Base-by-base conservation (phyloP, 1,284 basidiomycete species). In the Boletellus deceptivus region DNA sequence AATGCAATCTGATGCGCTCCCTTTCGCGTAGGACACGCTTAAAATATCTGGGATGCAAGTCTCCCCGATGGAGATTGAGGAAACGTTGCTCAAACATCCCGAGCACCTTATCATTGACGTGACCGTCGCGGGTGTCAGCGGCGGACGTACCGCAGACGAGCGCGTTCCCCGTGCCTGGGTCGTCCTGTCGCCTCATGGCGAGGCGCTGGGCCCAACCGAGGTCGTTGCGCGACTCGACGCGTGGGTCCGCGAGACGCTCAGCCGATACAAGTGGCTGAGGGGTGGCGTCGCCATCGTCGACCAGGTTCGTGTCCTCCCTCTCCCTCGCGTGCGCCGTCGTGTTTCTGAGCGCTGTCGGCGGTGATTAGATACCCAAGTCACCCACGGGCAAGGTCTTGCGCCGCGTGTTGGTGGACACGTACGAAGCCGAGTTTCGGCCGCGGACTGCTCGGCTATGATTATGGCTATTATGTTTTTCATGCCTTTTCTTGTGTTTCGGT, bases 41-140 rank as follows among this genome's bases (percentile, higher is more conserved):
- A 89, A 89, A 60, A 75, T 89, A 6, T 87, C 85, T 0, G 86
- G 88, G 8, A 72, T 73, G 38, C 88, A 90, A 65, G 87, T 89
- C 0, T 86, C 87, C 0, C 87, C 88, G 0, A 75, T 78, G 10
- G 86, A 90, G 61, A 84, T 90, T 40, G 87, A 89, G 62, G 73
- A 80, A 25, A 75, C 76, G 16, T 67, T 89, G 0, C 72, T 82
- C 20, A 70, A 71, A 0, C 79, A 89, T 43, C 83, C 86, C 0
- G 74, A 76, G 6, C 72, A 69, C 29, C 72, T 88, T 29, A 75
- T 87, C 52, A 63, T 63, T 6, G 87, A 89, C 53, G 82, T 72
- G 9, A 75, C 75, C 1, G 87, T 90, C 7, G 84, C 84, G 0
- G 87, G 88, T 16, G 86, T 90, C 0, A 76, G 72, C 11, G 84